Conservation (phyloP, 2,329 filamentous ascomycete genomes). For the Botrytis galanthina region DNA sequence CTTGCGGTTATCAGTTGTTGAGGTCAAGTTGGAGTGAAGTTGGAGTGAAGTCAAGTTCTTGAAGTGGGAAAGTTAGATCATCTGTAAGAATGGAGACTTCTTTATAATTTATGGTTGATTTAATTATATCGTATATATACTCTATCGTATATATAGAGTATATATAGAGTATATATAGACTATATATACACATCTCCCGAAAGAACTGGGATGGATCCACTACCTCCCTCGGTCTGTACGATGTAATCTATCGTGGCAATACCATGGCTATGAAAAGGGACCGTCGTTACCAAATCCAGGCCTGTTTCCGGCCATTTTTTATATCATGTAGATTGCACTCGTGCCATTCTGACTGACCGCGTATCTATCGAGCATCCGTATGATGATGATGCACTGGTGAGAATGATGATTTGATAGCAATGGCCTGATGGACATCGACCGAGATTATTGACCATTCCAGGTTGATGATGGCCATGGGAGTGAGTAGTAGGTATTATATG, state of each 20-base stretch:
- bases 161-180: background rate
- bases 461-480: background rate
- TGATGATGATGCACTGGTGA: too few species aligned
- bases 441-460: background rate
- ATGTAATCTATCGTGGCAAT: background rate
- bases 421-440: background rate
- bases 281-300: background rate
- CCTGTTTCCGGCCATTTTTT: constrained; percentile 9
- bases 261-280: background rate
- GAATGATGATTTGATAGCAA: background rate
- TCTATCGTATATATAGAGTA: background rate
- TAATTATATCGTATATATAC: background rate
- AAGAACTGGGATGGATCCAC: background rate
- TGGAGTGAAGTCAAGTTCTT: background rate
- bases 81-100: too few species aligned
- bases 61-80: background rate
- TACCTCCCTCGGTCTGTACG: too few species aligned
- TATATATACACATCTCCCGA: background rate
- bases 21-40: background rate
- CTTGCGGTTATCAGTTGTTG: background rate
- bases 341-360: background rate
- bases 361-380: too few species aligned
- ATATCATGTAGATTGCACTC: background rate
- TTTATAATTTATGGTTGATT: background rate
- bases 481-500: background rate